These are phyloP conservation scores for Fusarium torreyae DNA, from an alignment of 2,329 filamentous ascomycete species.

Conservation along the genomic window DNA sequence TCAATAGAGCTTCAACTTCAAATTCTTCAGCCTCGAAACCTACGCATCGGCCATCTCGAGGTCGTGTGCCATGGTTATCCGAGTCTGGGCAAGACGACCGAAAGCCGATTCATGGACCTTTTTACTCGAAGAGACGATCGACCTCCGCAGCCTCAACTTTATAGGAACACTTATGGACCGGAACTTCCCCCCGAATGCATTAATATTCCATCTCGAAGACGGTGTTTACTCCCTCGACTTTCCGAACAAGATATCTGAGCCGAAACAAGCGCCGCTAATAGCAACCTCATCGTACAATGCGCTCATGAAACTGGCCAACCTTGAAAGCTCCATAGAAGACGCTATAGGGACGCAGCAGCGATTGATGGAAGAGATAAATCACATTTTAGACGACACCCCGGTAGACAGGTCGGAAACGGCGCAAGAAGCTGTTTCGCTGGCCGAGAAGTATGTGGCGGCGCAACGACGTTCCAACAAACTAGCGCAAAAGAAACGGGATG, in stretches of 20 bases:
- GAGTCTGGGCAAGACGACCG: slow-evolving; percentile 79
- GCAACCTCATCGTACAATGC: slow-evolving; percentile 87
- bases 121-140: slow-evolving; percentile 80
- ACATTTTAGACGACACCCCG: slow-evolving; percentile 62
- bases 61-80: slow-evolving; percentile 74
- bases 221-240: slow-evolving; percentile 88
- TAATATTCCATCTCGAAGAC: slow-evolving; percentile 88
- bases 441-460: slow-evolving; percentile 69
- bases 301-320: slow-evolving; percentile 87
- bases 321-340: slow-evolving; percentile 93
- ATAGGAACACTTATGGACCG: slow-evolving; percentile 80
- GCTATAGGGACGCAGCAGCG: slow-evolving; percentile 82
- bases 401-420: slow-evolving; percentile 63
- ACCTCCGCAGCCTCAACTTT: slow-evolving; percentile 82
- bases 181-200: slow-evolving; percentile 83
- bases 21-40: slow-evolving; percentile 81
- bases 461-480: slow-evolving; percentile 77
- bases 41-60: slow-evolving; percentile 76
- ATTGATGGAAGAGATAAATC: slow-evolving; percentile 84
- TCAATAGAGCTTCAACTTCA: slow-evolving; percentile 85
- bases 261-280: slow-evolving; percentile 66
- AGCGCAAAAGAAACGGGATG: slow-evolving; percentile 74
- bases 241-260: slow-evolving; percentile 64
- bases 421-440: slow-evolving; percentile 64
- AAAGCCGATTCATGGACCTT: slow-evolving; percentile 68